Evolutionary conservation across 208 protist genomes (phyloP), one percentile per base, ranked within the genome.

Genomic region (Leptomonas seymouri): DNA sequence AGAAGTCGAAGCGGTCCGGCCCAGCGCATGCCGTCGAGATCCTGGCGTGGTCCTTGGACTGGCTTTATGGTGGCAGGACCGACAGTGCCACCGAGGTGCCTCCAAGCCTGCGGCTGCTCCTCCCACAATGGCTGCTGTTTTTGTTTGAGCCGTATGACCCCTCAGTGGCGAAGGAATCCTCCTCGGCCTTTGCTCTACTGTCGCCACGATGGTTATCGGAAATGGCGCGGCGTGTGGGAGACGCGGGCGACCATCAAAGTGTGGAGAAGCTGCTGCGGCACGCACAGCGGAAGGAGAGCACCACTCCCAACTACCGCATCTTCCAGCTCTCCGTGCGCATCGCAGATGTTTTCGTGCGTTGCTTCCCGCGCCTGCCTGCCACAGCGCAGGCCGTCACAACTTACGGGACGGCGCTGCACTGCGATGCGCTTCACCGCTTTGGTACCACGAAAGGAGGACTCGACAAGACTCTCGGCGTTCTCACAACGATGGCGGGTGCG

Each of bases 401-500:
- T n/a, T 50, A 67, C 21, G 68, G 63, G 28, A 67, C 67, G 59
- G 62, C 75, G 34, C 53, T 80, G 36, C 55, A 46, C 45, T 39
- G 58, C 54, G 64, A 67, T 30, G 59, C 75, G 16, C 57, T 80
- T 44, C 48, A 25, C 8, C 28, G 30, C 25, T 72, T 75, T 67
- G 80, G 81, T 44, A 53, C 34, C 16, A 80, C 74, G 25, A 36
- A 25, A 34, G 64, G 65, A 0, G 78, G 76, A 21, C 69, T 74
- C 25, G 41, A 56, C 42, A 48, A n/a, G 27, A 59, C 81, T 20
- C 18, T 90, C 30, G 31, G 31, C 4, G 51, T 87, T 23, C 78
- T 94, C 28, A 51, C 63, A 16, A 3, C 58, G 20, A 91, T 91
- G 85, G 36, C 78, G 31, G 89, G 89, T 9, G 39, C 77, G 51